Evolutionary conservation across 2,329 filamentous ascomycete genomes (phyloP), one percentile per base, ranked within the genome.

Genomic region (Colletotrichum cereale): DNA sequence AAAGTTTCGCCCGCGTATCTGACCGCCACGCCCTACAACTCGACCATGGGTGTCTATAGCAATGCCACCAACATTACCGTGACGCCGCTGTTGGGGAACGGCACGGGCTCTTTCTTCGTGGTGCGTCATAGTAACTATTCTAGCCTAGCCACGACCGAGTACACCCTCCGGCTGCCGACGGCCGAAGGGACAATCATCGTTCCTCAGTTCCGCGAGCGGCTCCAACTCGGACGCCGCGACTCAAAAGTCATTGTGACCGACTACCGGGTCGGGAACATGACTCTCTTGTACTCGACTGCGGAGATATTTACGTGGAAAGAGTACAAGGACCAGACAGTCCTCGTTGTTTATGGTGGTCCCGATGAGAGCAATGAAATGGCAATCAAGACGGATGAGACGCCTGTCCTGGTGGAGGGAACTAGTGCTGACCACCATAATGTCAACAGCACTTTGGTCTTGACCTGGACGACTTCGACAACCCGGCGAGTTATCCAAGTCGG

Each of bases 291-390:
- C 79, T 92, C 89, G 0, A 91, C 91, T 2, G 90, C 90, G 0
- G 91, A 94, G 75, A 87, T 93, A 31, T 89, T 91, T 73, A 92
- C 90, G 0, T 92, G 90, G 88, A 91, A 93, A 78, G 85, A 87
- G 62, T 90, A 91, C 71, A 84, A 83, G 0, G 81, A 86, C 48
- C 87, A 86, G 78, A 90, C 88, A 18, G 86, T 90, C 1, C 79
- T 93, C 2, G 79, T 93, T 2, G 80, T 93, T 3, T 93, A 93
- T 73, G 89, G 89, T 3, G 90, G 88, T 0, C 82, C 86, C 0
- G 84, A 84, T 18, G 91, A 93, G 75, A 81, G 83, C 1, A 90
- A 93, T 72, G 91, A 93, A 75, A 81, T 93, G 38, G 88, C 87
- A 0, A 76, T 91, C 24, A 79, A 80, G 21, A 76, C 58, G 68